phyloP scores from a whole-genome alignment of 805 yeast genomes.

The Saccharomyces eubayanus region DNA sequence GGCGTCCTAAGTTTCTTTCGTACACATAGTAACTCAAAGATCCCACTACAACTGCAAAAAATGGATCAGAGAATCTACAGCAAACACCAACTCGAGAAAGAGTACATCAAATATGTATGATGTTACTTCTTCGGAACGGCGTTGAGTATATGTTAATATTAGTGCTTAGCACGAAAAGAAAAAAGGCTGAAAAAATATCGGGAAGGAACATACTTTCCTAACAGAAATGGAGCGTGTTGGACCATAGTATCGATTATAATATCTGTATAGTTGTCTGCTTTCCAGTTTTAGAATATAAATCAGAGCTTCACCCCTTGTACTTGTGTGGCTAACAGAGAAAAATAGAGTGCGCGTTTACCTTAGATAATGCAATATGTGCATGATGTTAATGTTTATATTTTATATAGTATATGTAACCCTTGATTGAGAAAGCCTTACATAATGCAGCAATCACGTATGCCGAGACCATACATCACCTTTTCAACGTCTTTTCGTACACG shows the following conservation, averaged over 20 bases:
- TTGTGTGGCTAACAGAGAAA: neutral
- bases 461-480: slow-evolving; percentile 89
- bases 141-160: slow-evolving; percentile 3
- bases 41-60: slow-evolving; percentile 57
- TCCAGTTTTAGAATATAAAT: neutral
- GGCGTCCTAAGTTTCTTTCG: slow-evolving; percentile 50
- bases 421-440: slow-evolving; percentile 28
- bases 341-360: neutral
- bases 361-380: neutral
- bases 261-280: no score
- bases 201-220: slow-evolving; percentile 32
- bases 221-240: slow-evolving; percentile 34
- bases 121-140: slow-evolving; percentile 5
- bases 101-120: neutral
- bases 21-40: slow-evolving; percentile 53
- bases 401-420: neutral
- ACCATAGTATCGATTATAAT: neutral
- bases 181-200: neutral
- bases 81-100: neutral
- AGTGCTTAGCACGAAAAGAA: slow-evolving; percentile 1
- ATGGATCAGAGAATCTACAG: slow-evolving; percentile 48
- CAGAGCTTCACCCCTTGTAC: neutral
- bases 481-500: slow-evolving; percentile 72
- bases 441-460: slow-evolving; percentile 65
- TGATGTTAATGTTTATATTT: no score